These are phyloP conservation scores for Kluyveromyces dobzhanskii DNA, from an alignment of 805 yeast genomes.

Conservation along the genomic window DNA sequence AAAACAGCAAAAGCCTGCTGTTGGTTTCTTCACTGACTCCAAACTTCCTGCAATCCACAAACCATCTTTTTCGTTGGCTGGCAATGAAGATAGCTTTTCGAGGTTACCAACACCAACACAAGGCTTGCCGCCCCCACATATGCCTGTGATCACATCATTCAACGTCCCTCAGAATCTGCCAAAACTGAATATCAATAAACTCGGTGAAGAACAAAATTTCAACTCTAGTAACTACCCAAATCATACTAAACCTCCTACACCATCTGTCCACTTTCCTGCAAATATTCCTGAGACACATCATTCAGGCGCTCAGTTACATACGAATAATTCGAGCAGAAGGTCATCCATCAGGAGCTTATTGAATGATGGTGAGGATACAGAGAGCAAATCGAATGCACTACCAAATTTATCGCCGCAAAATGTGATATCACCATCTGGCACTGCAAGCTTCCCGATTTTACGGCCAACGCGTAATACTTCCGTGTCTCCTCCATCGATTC, in stretches of 20 bases:
- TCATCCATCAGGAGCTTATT: slow-evolving; percentile 9
- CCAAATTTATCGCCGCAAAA: not conserved
- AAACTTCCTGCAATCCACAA: slow-evolving; percentile 2
- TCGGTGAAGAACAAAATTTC: slow-evolving; percentile 1
- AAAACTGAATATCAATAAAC: not conserved
- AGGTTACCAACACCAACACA: slow-evolving; percentile 14
- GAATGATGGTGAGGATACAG: slow-evolving; percentile 6
- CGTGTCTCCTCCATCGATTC: not conserved
- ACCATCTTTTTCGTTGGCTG: not conserved
- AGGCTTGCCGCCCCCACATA: slow-evolving; percentile 26
- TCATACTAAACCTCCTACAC: slow-evolving; percentile 2
- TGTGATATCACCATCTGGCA: not conserved
- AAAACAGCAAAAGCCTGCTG: slow-evolving; percentile 24
- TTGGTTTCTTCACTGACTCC: slow-evolving; percentile 17
- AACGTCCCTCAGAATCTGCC: not conserved
- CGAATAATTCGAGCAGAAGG: slow-evolving; percentile 5
- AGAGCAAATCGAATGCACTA: not conserved
- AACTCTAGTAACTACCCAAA: not conserved
- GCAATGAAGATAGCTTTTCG: slow-evolving; percentile 10
- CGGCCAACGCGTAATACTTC: not conserved
- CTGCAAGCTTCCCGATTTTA: not conserved
- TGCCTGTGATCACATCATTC: slow-evolving; percentile 25
- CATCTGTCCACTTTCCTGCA: slow-evolving; percentile 8
- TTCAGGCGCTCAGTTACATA: not conserved
- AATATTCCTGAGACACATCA: not conserved